Percentiles rank a stretch among this genome's conserved stretches.
Conservation (phyloP, 768 basidiomycete genomes). For the Trametes cingulata region DNA sequence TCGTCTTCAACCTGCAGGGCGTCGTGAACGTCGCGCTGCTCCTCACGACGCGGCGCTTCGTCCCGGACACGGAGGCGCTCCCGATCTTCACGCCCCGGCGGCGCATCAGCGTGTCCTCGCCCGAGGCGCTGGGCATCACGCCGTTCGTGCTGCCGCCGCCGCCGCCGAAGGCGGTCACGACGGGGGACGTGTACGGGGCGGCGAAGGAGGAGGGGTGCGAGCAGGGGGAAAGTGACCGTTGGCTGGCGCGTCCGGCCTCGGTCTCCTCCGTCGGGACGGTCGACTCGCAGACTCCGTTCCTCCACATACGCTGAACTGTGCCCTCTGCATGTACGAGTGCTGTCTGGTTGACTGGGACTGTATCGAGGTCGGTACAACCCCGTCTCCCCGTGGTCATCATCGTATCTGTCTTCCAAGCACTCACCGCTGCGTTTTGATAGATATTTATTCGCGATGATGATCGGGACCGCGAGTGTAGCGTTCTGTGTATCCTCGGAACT, state of each 20-base stretch:
- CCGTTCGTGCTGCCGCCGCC: constrained; percentile 30
- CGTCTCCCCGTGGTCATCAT: too few relatives aligned
- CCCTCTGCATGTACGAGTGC: too few relatives aligned
- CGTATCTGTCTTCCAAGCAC: too few relatives aligned
- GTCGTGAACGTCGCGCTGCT: constrained; percentile 36
- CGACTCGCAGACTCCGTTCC: constrained; percentile 13
- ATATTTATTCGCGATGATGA: background rate
- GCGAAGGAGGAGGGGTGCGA: background rate
- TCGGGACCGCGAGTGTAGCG: background rate
- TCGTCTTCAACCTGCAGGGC: constrained; percentile 37
- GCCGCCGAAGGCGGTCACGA: constrained; percentile 1
- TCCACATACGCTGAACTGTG: background rate
- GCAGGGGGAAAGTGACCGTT: background rate
- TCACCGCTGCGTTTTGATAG: background rate
- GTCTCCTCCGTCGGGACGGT: background rate
- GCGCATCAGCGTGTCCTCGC: constrained; percentile 25
- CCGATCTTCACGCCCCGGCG: constrained; percentile 32
- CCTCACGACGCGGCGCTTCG: constrained; percentile 31
- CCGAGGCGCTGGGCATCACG: constrained; percentile 32
- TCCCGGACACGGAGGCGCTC: constrained; percentile 30
- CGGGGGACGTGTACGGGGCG: background rate
- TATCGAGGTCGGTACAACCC: too few relatives aligned
- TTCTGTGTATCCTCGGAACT: too few relatives aligned
- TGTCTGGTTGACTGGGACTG: too few relatives aligned
- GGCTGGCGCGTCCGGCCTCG: constrained; percentile 5